Conservation (phyloP, 2,329 filamentous ascomycete genomes). For the Fusarium citri region DNA sequence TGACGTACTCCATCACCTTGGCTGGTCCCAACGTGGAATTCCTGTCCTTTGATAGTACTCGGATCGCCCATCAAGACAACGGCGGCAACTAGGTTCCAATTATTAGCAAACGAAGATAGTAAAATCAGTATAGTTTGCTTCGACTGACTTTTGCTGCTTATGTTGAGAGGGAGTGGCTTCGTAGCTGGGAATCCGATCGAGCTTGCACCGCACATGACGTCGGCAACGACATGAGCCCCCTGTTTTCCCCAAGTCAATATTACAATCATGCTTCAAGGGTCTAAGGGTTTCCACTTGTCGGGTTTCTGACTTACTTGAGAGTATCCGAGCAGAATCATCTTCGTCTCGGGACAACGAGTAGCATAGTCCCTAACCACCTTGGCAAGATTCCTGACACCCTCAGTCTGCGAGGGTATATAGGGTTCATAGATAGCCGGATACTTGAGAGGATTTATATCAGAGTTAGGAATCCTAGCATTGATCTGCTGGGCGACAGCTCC, state of each 20-base stretch:
- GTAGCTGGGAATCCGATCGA: conserved; percentile 35
- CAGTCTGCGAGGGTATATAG: conserved; percentile 34
- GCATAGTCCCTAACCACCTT: conserved; percentile 19
- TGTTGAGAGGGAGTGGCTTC: conserved; percentile 5
- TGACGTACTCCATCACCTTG: conserved; percentile 34
- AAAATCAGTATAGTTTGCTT: rapidly evolving
- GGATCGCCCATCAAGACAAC: conserved; percentile 44
- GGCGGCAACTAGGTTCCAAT: conserved; percentile 23
- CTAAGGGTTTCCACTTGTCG: rapidly evolving
- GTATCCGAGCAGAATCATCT: conserved; percentile 41
- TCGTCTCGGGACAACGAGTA: conserved; percentile 28
- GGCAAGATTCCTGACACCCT: conserved; percentile 26
- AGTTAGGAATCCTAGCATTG: conserved; percentile 14
- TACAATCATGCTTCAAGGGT: rapidly evolving
- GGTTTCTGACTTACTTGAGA: conserved; percentile 27
- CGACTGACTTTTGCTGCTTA: conserved; percentile 27
- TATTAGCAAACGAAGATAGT: neutral
- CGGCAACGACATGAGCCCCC: conserved; percentile 41
- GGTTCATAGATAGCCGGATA: conserved; percentile 37
- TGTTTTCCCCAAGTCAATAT: neutral
- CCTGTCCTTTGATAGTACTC: conserved; percentile 33
- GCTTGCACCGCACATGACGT: conserved; percentile 41
- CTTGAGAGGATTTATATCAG: conserved; percentile 16
- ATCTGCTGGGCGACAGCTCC: conserved; percentile 35
- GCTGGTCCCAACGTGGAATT: conserved; percentile 37